phyloP scores from a whole-genome alignment of 805 yeast genomes.

The Ogataea allantospora region DNA sequence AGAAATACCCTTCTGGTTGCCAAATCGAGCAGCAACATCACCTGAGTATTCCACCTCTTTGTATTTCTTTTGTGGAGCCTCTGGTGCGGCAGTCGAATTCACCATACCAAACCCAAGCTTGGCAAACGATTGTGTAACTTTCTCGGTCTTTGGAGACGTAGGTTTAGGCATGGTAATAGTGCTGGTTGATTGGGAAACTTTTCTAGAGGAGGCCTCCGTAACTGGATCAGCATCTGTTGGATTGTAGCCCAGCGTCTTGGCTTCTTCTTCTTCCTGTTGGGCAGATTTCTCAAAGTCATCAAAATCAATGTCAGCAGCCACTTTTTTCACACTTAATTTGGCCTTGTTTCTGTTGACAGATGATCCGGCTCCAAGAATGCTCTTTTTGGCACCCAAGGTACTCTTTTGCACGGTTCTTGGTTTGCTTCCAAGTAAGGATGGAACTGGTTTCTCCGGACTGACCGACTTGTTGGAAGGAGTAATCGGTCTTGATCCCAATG shows the following conservation, averaged over 20 bases:
- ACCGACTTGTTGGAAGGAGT: constrained; percentile 38
- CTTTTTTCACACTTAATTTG: constrained; percentile 57
- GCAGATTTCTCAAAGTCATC: constrained; percentile 75
- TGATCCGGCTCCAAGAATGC: constrained; percentile 37
- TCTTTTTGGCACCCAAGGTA: constrained; percentile 26
- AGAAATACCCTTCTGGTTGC: constrained; percentile 89
- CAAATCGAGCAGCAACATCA: constrained; percentile 73
- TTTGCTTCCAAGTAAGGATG: constrained; percentile 26
- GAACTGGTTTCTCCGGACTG: constrained; percentile 29
- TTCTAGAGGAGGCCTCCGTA: constrained; percentile 17
- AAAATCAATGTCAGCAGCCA: constrained; percentile 50
- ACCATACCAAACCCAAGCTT: constrained; percentile 90
- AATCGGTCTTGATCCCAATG: constrained; percentile 43
- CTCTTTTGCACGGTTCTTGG: constrained; percentile 32
- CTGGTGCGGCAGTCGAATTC: constrained; percentile 49
- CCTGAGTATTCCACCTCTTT: constrained; percentile 60
- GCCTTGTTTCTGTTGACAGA: constrained; percentile 58
- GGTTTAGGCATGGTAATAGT: constrained; percentile 21
- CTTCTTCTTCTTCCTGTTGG: constrained; percentile 73
- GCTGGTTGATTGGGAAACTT: constrained; percentile 16
- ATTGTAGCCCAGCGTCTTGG: constrained; percentile 51
- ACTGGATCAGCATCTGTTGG: constrained; percentile 32
- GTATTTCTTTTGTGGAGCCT: constrained; percentile 24
- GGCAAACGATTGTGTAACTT: constrained; percentile 69
- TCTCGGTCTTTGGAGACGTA: constrained; percentile 34